Percentiles rank a stretch among this genome's conserved stretches.
phyloP scores from a whole-genome alignment of 306 rosid species.

The Benincasa hispida region DNA sequence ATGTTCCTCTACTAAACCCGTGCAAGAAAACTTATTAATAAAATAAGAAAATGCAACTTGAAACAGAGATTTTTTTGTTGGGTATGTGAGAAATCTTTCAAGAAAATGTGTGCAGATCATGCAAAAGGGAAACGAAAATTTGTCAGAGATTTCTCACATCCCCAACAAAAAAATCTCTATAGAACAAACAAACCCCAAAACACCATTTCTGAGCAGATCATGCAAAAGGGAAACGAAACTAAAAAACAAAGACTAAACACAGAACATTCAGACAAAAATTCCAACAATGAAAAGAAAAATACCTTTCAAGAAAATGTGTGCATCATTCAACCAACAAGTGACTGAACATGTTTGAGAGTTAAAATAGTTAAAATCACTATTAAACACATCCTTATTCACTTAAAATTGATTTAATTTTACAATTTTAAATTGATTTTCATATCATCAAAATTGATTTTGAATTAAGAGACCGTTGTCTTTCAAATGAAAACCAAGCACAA shows the following conservation, averaged over 20 bases:
- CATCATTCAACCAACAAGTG: not conserved
- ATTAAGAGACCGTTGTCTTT: no score
- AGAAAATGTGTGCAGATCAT: no score
- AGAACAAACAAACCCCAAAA: not conserved
- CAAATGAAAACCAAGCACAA: no score
- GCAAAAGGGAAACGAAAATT: no score
- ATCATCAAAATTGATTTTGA: no score
- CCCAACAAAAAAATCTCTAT: not conserved
- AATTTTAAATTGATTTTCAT: no score
- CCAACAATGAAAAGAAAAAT: not conserved
- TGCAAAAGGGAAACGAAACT: not conserved
- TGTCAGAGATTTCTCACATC: not conserved
- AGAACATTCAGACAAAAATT: not conserved
- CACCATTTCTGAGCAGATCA: not conserved
- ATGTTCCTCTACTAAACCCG: not conserved
- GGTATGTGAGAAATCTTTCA: no score
- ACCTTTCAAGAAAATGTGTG: constrained; percentile 34
- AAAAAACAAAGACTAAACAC: not conserved
- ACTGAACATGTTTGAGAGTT: not conserved
- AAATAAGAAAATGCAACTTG: not conserved
- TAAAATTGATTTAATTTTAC: no score
- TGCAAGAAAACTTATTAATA: not conserved
- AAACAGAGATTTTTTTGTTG: not conserved
- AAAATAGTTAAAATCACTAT: no score
- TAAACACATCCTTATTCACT: no score